These are phyloP conservation scores for Dichotomopilus funicola DNA, from an alignment of 2,329 filamentous ascomycete species.

Conservation along the genomic window DNA sequence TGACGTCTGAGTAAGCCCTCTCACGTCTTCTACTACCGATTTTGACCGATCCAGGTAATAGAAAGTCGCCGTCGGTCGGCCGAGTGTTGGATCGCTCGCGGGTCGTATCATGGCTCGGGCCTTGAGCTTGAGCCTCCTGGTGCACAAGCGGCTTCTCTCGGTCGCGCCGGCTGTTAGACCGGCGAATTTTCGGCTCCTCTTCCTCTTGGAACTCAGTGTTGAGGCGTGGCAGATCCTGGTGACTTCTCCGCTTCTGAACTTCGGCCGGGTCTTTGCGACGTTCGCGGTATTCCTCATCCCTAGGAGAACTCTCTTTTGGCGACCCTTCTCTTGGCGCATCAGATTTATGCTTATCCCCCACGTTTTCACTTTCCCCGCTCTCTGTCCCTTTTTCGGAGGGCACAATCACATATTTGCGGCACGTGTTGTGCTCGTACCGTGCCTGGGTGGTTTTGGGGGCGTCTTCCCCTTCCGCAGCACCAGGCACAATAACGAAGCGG, in stretches of 20 bases:
- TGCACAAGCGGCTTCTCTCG: conserved; percentile 19
- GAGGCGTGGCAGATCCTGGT: conserved; percentile 39
- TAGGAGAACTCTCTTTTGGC: conserved; percentile 20
- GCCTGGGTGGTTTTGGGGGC: conserved; percentile 13
- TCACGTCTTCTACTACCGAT: conserved; percentile 38
- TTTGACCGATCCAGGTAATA: conserved; percentile 40
- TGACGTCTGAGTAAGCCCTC: conserved; percentile 34
- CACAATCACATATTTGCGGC: conserved; percentile 34
- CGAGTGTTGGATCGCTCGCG: conserved; percentile 18
- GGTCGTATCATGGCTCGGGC: conserved; percentile 28
- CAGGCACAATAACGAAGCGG: conserved; percentile 55
- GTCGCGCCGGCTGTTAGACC: conserved; percentile 19
- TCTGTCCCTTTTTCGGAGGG: conserved; percentile 22
- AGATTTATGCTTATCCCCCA: conserved; percentile 22
- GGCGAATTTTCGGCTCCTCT: conserved; percentile 18
- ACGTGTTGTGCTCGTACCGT: conserved; percentile 38
- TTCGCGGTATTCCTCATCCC: too few species aligned
- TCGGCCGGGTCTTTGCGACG: conserved; percentile 13
- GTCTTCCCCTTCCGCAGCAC: conserved; percentile 21
- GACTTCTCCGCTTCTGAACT: conserved; percentile 30
- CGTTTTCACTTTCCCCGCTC: conserved; percentile 7
- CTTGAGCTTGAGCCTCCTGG: conserved; percentile 26
- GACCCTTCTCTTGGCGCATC: conserved; percentile 13
- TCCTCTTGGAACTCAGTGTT: conserved; percentile 35
- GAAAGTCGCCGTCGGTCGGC: conserved; percentile 29